Evolutionary conservation across 2,329 filamentous ascomycete genomes (phyloP).

Genomic region (Leptographium galeiforme): DNA sequence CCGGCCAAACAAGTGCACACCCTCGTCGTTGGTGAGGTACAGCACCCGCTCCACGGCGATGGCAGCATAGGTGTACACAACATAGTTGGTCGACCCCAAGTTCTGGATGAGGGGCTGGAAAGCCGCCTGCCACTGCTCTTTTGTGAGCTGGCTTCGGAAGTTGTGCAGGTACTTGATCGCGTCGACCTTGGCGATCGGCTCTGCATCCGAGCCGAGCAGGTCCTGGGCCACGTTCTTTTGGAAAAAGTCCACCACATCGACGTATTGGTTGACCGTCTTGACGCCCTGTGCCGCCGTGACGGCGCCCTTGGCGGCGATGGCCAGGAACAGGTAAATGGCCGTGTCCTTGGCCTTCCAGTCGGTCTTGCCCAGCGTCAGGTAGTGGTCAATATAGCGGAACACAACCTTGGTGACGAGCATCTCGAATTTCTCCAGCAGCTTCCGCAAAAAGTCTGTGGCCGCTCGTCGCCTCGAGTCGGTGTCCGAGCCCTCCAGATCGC

Average conservation of each 20-base stretch:
- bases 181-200: conserved; percentile 89
- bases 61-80: conserved; percentile 93
- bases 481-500: conserved; percentile 91
- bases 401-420: conserved; percentile 75
- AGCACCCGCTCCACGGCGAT: conserved; percentile 92
- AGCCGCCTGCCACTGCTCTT: conserved; percentile 80
- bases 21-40: conserved; percentile 63
- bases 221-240: conserved; percentile 85
- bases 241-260: conserved; percentile 91
- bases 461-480: conserved; percentile 85
- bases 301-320: conserved; percentile 82
- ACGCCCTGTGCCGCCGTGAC: conserved; percentile 83
- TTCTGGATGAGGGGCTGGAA: conserved; percentile 87
- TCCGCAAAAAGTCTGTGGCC: conserved; percentile 85
- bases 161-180: conserved; percentile 97
- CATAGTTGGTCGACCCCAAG: conserved; percentile 78
- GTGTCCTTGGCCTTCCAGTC: conserved; percentile 99
- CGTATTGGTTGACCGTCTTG: conserved; percentile 72
- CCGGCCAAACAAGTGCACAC: conserved; percentile 67
- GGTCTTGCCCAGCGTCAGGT: conserved; percentile 62
- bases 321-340: conserved; percentile 90
- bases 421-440: conserved; percentile 83
- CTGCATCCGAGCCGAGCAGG: conserved; percentile 53
- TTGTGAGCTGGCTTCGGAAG: conserved; percentile 88
- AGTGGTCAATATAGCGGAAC: conserved; percentile 73